Base-by-base conservation (phyloP, 805 yeast genomes). In the Nakazawaea wyomingensis region DNA sequence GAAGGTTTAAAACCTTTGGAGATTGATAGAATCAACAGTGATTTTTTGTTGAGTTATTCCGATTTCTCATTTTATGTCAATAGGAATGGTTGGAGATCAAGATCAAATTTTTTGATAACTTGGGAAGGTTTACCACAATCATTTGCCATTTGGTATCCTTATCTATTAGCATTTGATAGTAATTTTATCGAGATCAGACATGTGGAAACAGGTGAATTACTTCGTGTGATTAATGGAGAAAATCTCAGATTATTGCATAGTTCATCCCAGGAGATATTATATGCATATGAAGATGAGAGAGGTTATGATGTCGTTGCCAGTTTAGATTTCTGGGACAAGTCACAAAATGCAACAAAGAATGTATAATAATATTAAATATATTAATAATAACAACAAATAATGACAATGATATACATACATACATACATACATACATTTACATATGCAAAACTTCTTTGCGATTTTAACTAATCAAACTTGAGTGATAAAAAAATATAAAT, bases 51-150 rank as follows among this genome's bases (percentile, higher is more conserved):
- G 50, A 83, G 90, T 59, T 93, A 91, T 60, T 79, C 95, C 4
- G 96, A 89, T 58, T 89, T 91, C 59, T 91, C 97, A 37, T 93
- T 93, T 62, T 89, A 86, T 63, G 95, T 93, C 53, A 90, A 93
- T 56, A 76, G 85, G 46, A 90, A 90, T 60, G 99, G 99, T 19
- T 93, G 99, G 99, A 76, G 97, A 53, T 83, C 95, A 16, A 79
- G 90, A 49, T 87, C 93, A 34, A 91, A 87, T 40, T 90, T 96
- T 90, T 84, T 90, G 50, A 83, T 93, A 41, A 81, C 85, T 57
- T 93, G 99, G 99, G 98, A 93, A 65, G 97, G 98, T 29, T 76
- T 81, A 40, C 98, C 99, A 5, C 93, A 85, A 56, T 80, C 82
- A 48, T 88, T 93, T 61, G 95, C 97, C 14, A 71, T 93, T 36